Evolutionary conservation across 805 yeast species (phyloP), one percentile per base, ranked within the genome.

Genomic region (Kluyveromyces dobzhanskii): DNA sequence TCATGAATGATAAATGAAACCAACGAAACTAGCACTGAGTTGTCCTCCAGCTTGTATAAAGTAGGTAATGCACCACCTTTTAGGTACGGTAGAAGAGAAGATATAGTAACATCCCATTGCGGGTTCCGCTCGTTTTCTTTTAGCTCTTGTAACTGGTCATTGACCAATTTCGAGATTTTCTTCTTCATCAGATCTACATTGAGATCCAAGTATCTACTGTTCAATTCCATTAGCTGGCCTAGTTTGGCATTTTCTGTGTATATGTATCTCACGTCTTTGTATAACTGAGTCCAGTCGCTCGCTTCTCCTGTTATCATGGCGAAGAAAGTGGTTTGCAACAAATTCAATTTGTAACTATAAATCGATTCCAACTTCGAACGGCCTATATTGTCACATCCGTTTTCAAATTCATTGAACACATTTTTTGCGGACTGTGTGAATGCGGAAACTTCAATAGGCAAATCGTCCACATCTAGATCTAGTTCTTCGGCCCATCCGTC

Each of bases 211-310:
- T 38, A 44, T 14, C 51, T 46, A n/a, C 32, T n/a, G 14, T 47
- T 39, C 24, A 56, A 40, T 32, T 58, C 61, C 11, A 46, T 37
- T 6, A 58, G 28, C 28, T 54, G 51, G 6, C 32, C 38, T 4
- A 49, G 28, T 1, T 41, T 33, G 5, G 35, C 19, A 18, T 44
- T 36, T 8, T 16, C 12, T 9, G 38, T 11, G 4, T 26, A 31
- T 3, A 53, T 34, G 14, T 49, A 44, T 31, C 44, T 44, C 39
- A 53, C 38, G 41, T 59, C 61, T 23, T 47, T 45, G 35, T 44
- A 52, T 9, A 57, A 41, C 32, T 54, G 59, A 42, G 49, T 48
- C 63, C 63, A 58, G 12, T 57, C 46, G 4, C 42, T 41, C 26
- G 35, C 51, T 24, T 49, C 44, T 9, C 44, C 34, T 10, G 40